Base-by-base conservation (phyloP, 176 grass and related monocot species). In the Ensete glaucum region DNA sequence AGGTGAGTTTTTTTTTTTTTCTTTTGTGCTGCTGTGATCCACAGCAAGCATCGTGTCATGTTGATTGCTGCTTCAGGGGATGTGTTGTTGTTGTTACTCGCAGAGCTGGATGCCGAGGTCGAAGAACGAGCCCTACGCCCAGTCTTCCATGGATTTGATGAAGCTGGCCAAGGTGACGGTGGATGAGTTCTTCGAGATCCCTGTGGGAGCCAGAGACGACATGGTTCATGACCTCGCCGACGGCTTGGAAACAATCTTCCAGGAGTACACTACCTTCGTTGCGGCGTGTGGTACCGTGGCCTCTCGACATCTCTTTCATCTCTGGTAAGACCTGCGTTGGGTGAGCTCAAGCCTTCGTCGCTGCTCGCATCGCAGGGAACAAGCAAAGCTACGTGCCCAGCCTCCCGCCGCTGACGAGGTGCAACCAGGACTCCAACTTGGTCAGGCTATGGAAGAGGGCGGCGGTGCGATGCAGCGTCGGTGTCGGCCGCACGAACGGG, bases 41-140 rank as follows among this genome's bases (percentile, higher is more conserved):
- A 23, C 22, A 29, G 11, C 2, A 1, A 67, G 22, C 8, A 34
- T 4, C 29, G 23, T 34, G 11, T 64, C 8, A 67, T 43, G 29
- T 14, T 9, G 10, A 16, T 66, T 25, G 64, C 64, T 8, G 24
- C 24, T 25, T 25, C 34, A 1, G 20, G 1, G 9, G 3, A 19
- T 56, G 7, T 24, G 1, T 16, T 24, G 22, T 73, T 27, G 67
- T 64, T 8, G 43, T n/a, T 17, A 48, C 16, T 55, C 4, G n/a
- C 34, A 98, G 95, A 98, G 90, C 79, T 98, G 90, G 95, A 87
- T 91, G 76, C 90, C 95, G 0, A 93, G 78, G 69, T 88, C 95
- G 1, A 94, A 94, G 76, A 86, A 77, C 3, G 95, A 98, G 56
- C 88, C 95, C 9, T 89, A 85, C 22, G 86, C 95, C 1, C 69